phyloP scores from a whole-genome alignment of 179 eudicot species.

The Carnegiea gigantea region DNA sequence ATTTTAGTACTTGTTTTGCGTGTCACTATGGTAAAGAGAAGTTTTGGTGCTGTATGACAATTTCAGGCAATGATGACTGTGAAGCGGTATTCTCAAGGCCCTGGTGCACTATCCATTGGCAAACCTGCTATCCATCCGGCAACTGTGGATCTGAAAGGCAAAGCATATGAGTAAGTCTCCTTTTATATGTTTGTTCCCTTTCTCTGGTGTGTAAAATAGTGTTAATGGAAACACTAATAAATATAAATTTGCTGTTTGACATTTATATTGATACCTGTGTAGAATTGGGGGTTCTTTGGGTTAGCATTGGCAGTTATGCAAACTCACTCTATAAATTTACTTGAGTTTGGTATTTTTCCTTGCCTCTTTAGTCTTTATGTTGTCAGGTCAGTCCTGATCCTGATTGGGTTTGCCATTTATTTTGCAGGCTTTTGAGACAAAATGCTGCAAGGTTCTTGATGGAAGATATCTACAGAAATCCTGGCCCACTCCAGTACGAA shows the following conservation, averaged over 20 bases:
- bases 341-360: not conserved
- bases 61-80: slow-evolving; percentile 95
- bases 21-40: not conserved
- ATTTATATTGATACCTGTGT: too few relatives aligned
- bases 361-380: not conserved
- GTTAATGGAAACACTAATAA: not conserved
- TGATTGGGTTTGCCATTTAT: slow-evolving; percentile 19
- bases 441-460: slow-evolving; percentile 81
- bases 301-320: not conserved
- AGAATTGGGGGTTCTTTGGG: too few relatives aligned
- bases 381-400: not conserved
- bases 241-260: not conserved
- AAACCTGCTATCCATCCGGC: slow-evolving; percentile 93
- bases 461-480: slow-evolving; percentile 95
- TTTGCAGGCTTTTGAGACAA: slow-evolving; percentile 74
- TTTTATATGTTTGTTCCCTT: not conserved
- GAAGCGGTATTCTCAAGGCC: slow-evolving; percentile 71
- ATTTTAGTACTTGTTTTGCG: not conserved
- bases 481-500: slow-evolving; percentile 96
- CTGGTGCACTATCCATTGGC: slow-evolving; percentile 70
- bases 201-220: not conserved
- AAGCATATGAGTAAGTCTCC: slow-evolving; percentile 76
- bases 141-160: slow-evolving; percentile 88
- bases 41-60: slow-evolving; percentile 10
- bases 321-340: not conserved